A percentile compares a stretch with the other conserved stretches of the same genome.
These are phyloP conservation scores for Aristolochia contorta DNA, from an alignment of 164 flowering plant species.

Conservation along the genomic window DNA sequence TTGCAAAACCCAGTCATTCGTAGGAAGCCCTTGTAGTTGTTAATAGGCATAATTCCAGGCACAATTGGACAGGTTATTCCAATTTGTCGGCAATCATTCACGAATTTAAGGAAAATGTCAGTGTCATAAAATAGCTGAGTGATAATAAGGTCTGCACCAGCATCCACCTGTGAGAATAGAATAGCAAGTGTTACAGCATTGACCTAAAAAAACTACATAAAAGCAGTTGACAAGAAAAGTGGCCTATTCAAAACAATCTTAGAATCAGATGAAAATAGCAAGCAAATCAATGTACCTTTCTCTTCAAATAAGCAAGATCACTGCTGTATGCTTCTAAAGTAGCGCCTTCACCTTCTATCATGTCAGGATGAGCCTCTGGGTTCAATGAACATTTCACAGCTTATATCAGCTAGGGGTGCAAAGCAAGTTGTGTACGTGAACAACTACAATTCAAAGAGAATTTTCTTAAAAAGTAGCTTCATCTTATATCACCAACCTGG, in stretches of 20 bases:
- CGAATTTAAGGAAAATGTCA: conserved; percentile 86
- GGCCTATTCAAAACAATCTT: neutral
- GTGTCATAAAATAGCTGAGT: conserved; percentile 96
- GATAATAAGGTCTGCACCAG: conserved; percentile 90
- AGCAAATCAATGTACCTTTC: conserved; percentile 37
- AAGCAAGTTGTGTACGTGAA: neutral
- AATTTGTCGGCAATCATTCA: conserved; percentile 88
- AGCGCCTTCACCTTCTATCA: conserved; percentile 59
- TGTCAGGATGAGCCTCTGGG: conserved; percentile 97
- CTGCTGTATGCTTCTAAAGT: conserved; percentile 52
- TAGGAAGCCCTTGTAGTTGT: conserved; percentile 85
- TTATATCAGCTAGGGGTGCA: neutral
- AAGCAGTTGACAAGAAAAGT: neutral
- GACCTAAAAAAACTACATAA: neutral
- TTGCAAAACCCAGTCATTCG: conserved; percentile 97
- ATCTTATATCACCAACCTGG: conserved; percentile 45
- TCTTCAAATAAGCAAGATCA: conserved; percentile 82
- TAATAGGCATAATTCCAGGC: conserved; percentile 98
- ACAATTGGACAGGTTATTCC: conserved; percentile 96
- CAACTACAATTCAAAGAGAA: no score
- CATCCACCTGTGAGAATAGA: conserved; percentile 57
- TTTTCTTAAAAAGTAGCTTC: no score
- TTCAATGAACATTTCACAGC: neutral
- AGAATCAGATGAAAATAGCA: neutral
- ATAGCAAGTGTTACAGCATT: neutral